phyloP scores from a whole-genome alignment of 129 eudicot species.

The Logfia minima region DNA sequence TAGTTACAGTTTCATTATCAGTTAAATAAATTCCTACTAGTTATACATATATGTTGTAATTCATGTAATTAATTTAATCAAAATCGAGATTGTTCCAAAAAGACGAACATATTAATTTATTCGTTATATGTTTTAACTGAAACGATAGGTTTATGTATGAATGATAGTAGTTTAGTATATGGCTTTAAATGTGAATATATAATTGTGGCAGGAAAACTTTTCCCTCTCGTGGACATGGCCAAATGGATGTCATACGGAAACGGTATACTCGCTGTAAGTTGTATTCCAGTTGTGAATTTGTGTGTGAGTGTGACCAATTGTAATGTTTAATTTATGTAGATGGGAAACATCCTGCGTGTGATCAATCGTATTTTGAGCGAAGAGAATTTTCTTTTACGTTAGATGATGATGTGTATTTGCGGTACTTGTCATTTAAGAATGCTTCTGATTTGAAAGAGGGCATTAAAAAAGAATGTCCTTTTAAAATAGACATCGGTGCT shows the following conservation, averaged over 20 bases:
- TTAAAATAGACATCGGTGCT: conserved; percentile 88
- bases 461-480: conserved; percentile 77
- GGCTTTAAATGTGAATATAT: conserved; percentile 9
- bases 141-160: background rate
- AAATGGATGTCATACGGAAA: conserved; percentile 97
- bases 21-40: background rate
- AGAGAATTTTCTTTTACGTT: conserved; percentile 85
- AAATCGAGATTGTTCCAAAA: background rate
- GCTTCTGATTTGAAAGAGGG: conserved; percentile 67
- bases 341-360: conserved; percentile 96
- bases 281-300: background rate
- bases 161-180: conserved; percentile 1
- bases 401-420: conserved; percentile 73
- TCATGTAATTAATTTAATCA: too few relatives aligned
- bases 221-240: conserved; percentile 81
- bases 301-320: background rate
- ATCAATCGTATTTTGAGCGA: conserved; percentile 70
- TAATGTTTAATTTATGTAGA: conserved; percentile 40
- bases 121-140: background rate
- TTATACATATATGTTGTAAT: background rate
- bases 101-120: background rate
- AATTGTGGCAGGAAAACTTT: conserved; percentile 68
- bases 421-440: conserved; percentile 68
- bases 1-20: background rate
- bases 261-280: conserved; percentile 45